Conservation (phyloP, 495 filamentous ascomycete species). For the Penicillium subrubescens region DNA sequence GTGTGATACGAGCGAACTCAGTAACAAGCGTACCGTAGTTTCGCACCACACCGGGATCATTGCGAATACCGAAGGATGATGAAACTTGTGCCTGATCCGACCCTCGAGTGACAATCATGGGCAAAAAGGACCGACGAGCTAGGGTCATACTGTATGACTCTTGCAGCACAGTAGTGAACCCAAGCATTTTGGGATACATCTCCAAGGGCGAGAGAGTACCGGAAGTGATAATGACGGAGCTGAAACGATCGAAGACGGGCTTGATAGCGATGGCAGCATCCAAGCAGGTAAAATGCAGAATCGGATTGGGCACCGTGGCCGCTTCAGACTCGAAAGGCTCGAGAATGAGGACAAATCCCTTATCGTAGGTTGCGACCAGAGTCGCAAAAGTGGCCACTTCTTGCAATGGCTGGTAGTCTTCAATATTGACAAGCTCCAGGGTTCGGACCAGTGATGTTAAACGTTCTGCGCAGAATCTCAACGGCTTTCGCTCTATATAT, state of each 20-base stretch:
- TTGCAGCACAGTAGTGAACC: conserved; percentile 86
- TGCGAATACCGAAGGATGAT: conserved; percentile 89
- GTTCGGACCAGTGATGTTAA: conserved; percentile 94
- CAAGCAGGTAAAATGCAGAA: conserved; percentile 93
- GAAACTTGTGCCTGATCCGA: conserved; percentile 91
- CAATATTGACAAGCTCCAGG: conserved; percentile 94
- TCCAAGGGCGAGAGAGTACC: conserved; percentile 96
- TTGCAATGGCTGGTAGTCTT: conserved; percentile 95
- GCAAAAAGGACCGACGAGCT: conserved; percentile 90
- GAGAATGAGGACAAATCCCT: conserved; percentile 92
- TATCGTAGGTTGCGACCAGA: conserved; percentile 94
- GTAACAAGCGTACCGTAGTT: conserved; percentile 94
- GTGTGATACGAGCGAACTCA: conserved; percentile 92
- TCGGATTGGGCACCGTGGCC: conserved; percentile 92
- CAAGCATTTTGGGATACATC: conserved; percentile 99
- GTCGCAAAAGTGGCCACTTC: conserved; percentile 99
- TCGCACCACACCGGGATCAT: conserved; percentile 89
- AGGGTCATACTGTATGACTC: conserved; percentile 98
- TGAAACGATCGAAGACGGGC: conserved; percentile 95
- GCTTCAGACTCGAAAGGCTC: conserved; percentile 96
- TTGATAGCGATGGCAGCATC: conserved; percentile 99
- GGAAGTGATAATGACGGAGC: conserved; percentile 97
- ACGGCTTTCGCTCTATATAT: conserved; percentile 94
- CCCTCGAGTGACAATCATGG: conserved; percentile 95
- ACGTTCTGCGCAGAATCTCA: conserved; percentile 94